Evolutionary conservation across 1,284 basidiomycete species (phyloP), one percentile per base, ranked within the genome.

Genomic region (Cryptococcus sp.): DNA sequence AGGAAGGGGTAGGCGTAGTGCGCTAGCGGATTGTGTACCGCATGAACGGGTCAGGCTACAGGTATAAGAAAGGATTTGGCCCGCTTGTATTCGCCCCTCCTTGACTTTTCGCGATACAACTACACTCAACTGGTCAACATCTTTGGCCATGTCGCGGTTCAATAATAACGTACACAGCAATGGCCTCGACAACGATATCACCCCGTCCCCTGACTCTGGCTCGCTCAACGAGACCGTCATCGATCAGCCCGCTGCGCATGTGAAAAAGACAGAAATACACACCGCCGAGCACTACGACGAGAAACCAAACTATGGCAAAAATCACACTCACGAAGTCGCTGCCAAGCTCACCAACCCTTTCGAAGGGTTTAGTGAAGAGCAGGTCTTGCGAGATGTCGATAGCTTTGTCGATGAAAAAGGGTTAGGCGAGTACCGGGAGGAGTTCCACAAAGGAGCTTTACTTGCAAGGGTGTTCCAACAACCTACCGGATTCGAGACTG

Each of bases 391-490:
- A 19, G 41, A 43, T 21, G 41, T 43, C 41, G 41, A 43, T 14
- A 13, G 18, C 7, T 43, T 43, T 24, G 23, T 43, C 41, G 23
- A 21, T 43, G 41, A 21, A 14, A 21, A 43, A 14, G 41, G 41
- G 3, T 19, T 43, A 43, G 41, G 23, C 19, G 41, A 43, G 21
- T 24, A 43, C 19, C 4, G 21, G n/a, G 63, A 78, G 0, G 68
- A 76, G 25, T 78, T 85, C 62, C 67, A 76, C 57, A 84, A 84
- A 68, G 85, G 83, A 24, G 84, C 83, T 0, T 73, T 85, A 39
- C 64, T 85, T 46, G 84, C 84, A 1, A 16, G 36, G 16, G 36
- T 39, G 7, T 39, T 39, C 14, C 83, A 85, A 59, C 77, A 82
- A 42, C 79, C 81, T 0, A 21, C 60, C 65, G 66, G 80, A 4